phyloP scores from a whole-genome alignment of 1,284 basidiomycete genomes.

The Heliocybe sulcata region DNA sequence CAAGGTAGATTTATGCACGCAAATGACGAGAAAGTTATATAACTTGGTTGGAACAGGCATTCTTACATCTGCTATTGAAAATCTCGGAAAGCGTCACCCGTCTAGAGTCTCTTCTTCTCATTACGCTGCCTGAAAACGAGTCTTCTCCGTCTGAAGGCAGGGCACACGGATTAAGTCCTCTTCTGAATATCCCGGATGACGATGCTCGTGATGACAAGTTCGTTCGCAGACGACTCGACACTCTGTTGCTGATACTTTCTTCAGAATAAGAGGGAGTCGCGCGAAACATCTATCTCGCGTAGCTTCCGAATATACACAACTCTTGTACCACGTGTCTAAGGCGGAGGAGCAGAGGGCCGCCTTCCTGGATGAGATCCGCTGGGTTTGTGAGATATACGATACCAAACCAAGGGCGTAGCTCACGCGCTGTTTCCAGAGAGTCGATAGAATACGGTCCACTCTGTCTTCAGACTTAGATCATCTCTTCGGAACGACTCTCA shows the following conservation, averaged over 20 bases:
- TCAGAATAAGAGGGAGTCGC: constrained; percentile 52
- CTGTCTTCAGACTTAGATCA: constrained; percentile 80
- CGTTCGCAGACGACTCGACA: constrained; percentile 3
- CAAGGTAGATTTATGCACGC: constrained; percentile 44
- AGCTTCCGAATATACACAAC: constrained; percentile 85
- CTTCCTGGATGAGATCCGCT: constrained; percentile 78
- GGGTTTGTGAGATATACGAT: constrained; percentile 53
- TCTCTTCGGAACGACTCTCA: constrained; percentile 56
- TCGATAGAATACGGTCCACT: constrained; percentile 74
- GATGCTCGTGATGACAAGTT: constrained; percentile 31
- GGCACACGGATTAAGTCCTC: constrained; percentile 21
- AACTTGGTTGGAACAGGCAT: constrained; percentile 38
- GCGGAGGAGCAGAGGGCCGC: constrained; percentile 68
- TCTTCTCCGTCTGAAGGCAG: constrained; percentile 9
- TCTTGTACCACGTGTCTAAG: constrained; percentile 86
- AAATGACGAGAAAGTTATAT: background rate
- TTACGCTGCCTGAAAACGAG: constrained; percentile 43
- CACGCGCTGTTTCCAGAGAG: constrained; percentile 43
- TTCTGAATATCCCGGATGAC: constrained; percentile 14
- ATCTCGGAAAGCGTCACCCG: constrained; percentile 83
- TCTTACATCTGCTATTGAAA: constrained; percentile 80
- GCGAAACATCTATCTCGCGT: constrained; percentile 84
- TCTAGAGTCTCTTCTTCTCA: constrained; percentile 74
- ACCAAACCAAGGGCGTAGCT: constrained; percentile 9
- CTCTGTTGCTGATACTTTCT: background rate